Evolutionary conservation across 768 basidiomycete species (phyloP).

Genomic region (Clavulina sp.): DNA sequence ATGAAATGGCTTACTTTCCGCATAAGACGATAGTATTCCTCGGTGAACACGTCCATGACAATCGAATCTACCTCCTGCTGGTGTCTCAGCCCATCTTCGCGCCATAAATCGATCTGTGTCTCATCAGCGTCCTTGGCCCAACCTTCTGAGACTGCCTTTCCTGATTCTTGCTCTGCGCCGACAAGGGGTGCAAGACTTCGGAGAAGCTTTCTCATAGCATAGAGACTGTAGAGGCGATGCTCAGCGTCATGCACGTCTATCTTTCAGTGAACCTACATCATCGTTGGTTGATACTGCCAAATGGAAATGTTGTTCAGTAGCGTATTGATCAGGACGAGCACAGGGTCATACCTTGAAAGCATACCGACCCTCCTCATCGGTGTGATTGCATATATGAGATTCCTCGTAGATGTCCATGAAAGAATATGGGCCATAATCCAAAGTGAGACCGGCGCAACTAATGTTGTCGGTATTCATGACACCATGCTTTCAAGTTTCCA

Average conservation of each 20-base stretch:
- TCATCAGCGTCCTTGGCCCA: slow-evolving; percentile 43
- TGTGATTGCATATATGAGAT: slow-evolving; percentile 81
- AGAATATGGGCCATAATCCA: slow-evolving; percentile 60
- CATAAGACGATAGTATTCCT: slow-evolving; percentile 53
- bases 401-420: slow-evolving; percentile 90
- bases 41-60: slow-evolving; percentile 38
- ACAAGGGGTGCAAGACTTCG: slow-evolving; percentile 68
- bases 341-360: slow-evolving; percentile 35
- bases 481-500: slow-evolving; percentile 32
- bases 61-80: slow-evolving; percentile 45
- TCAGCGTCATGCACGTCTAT: background rate
- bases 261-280: slow-evolving; percentile 35
- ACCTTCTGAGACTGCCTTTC: slow-evolving; percentile 30
- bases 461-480: slow-evolving; percentile 95
- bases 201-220: slow-evolving; percentile 63
- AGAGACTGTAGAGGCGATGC: slow-evolving; percentile 31
- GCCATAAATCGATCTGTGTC: slow-evolving; percentile 46
- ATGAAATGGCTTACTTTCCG: slow-evolving; percentile 32
- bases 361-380: slow-evolving; percentile 61
- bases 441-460: slow-evolving; percentile 29
- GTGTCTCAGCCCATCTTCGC: slow-evolving; percentile 32
- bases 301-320: background rate
- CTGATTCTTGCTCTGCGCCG: slow-evolving; percentile 53
- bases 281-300: slow-evolving; percentile 48
- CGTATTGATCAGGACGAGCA: background rate